phyloP scores from a whole-genome alignment of 2,329 filamentous ascomycete genomes.

The Sclerotinia minor region DNA sequence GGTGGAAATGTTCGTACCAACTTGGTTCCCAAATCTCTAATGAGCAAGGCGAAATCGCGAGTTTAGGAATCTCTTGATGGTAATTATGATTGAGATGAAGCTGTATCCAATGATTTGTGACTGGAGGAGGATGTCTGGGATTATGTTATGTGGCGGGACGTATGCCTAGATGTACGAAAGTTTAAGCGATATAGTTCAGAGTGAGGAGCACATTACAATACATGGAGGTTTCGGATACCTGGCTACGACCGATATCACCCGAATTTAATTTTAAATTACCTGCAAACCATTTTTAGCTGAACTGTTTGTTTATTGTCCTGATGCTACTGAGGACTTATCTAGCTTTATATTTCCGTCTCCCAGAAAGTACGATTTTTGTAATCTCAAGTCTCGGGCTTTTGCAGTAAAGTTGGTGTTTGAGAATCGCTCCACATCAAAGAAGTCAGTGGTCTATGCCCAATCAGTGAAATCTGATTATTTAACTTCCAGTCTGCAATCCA shows the following conservation, averaged over 20 bases:
- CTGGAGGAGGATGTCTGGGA: neutral
- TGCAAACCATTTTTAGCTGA: neutral
- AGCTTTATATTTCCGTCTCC: neutral
- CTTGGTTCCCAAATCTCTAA: constrained; percentile 65
- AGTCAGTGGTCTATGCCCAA: too few species aligned
- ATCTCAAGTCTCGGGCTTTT: too few species aligned
- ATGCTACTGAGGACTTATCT: neutral
- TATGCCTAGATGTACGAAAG: constrained; percentile 10
- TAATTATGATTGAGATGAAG: neutral
- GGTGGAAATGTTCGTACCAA: constrained; percentile 84
- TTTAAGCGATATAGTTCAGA: constrained; percentile 12
- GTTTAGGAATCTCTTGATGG: constrained; percentile 69
- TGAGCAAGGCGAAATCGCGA: constrained; percentile 82
- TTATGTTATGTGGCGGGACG: neutral
- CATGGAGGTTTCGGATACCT: constrained; percentile 1
- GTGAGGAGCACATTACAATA: constrained; percentile 7
- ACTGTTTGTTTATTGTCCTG: neutral
- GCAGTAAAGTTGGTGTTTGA: too few species aligned
- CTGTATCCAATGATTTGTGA: neutral
- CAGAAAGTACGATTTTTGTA: too few species aligned
- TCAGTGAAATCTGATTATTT: too few species aligned
- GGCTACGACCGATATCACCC: constrained; percentile 3
- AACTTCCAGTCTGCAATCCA: too few species aligned
- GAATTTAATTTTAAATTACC: neutral
- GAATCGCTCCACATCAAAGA: too few species aligned